Evolutionary conservation across 768 basidiomycete species (phyloP), one percentile per base, ranked within the genome.

Genomic region (Lyophyllum shimeji): DNA sequence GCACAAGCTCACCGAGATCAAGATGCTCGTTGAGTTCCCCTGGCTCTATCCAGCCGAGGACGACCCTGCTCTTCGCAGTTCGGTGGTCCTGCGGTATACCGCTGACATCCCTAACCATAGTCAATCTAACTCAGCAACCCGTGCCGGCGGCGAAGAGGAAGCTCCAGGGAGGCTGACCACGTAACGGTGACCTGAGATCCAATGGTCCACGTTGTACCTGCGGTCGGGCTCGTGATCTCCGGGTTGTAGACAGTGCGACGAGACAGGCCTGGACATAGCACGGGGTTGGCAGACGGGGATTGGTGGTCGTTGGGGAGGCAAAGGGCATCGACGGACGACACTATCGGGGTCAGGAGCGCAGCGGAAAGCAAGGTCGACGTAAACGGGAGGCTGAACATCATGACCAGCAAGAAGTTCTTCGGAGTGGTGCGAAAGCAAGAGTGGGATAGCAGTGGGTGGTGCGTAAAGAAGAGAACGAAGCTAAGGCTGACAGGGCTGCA

Each of bases 1-100:
- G 34, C 27, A 56, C 23, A 33, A 42, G 21, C 71, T 53, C 57
- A 83, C 81, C 69, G 23, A 75, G 50, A 59, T 81, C 73, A 2
- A 83, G 74, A 61, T 82, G 78, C 58, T 82, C 79, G 61, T 74
- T 71, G 31, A 63, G 56, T 45, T 69, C 76, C 34, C 70, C 73
- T 33, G 65, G 49, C 15, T 72, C 63, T 15, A 76, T 29, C 60
- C 73, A 72, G 1, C 82, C 82, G n/a, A 83, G 69, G 11, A 78
- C 52, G 17, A 83, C 52, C 55, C 60, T 77, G 56, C 79, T 79
- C n/a, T 62, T 64, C 5, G 65, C 61, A 53, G 78, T 77, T 46
- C 74, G 67, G 17, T 65, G 56, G 44, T 68, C 59, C 50, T 65
- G 46, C 13, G 72, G 73, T 47, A 73, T 66, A 57, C 67, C 63